Evolutionary conservation across 2,329 filamentous ascomycete genomes (phyloP), one percentile per base, ranked within the genome.

Genomic region (Fusarium algeriense): DNA sequence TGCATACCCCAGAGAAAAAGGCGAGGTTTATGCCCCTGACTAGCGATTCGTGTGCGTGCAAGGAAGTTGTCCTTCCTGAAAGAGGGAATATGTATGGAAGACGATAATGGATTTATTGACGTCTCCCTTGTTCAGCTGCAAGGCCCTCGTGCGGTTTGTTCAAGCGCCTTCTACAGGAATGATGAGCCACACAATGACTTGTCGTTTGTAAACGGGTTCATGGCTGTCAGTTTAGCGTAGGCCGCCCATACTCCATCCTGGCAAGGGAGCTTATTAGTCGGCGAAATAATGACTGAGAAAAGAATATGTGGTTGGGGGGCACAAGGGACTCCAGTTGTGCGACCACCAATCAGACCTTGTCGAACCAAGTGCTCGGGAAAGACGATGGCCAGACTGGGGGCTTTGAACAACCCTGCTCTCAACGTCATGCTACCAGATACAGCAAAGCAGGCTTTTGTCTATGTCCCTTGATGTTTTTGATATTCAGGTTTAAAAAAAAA

Each of bases 321-420:
- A 59, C 57, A 38, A 62, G 38, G 59, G 56, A 48, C 55, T 64
- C 71, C 64, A 60, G 62, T 65, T 44, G 52, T 32, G 64, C 71
- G 75, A 63, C 73, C 76, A 64, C 75, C 76, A 76, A 78, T 78
- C 73, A 76, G 74, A 49, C 76, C 76, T 41, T 28, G 48, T 53
- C 52, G 66, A 74, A 75, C 76, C 76, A 54, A 66, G 46, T 67
- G 59, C 60, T 72, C 60, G 73, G 75, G 67, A 72, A 67, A 60
- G 60, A 65, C 58, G 48, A 53, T 70, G 65, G 67, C 64, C 52
- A 66, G 59, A 64, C 68, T 62, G 70, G 74, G 64, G 66, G 64
- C 58, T 53, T 69, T 63, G 62, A 40, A 59, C 46, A 60, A 60
- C 60, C 70, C 60, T 63, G 65, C 55, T 50, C 52, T 49, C 64